A percentile compares a stretch with the other conserved stretches of the same genome.
Evolutionary conservation across 2,329 filamentous ascomycete species (phyloP).

Genomic region (Amauroascus niger): DNA sequence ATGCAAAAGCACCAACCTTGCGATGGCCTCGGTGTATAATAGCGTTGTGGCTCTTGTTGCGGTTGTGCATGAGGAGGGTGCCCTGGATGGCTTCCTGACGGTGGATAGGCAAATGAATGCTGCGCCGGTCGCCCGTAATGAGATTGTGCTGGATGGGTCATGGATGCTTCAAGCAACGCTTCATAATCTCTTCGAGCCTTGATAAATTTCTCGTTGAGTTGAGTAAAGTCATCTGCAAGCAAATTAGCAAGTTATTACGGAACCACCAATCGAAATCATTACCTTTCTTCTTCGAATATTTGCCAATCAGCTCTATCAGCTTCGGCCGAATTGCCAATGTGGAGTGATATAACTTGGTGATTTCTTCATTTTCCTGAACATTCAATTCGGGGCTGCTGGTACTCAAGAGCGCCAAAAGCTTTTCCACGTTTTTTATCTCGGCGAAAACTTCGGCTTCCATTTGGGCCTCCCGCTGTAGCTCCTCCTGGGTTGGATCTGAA

Average conservation of each 20-base stretch:
- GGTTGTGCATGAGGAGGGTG: slow-evolving; percentile 26
- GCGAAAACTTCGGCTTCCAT: slow-evolving; percentile 80
- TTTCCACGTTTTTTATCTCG: slow-evolving; percentile 68
- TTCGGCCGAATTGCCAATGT: slow-evolving; percentile 92
- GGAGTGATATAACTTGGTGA: slow-evolving; percentile 81
- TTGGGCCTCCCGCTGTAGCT: slow-evolving; percentile 87
- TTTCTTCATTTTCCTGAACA: slow-evolving; percentile 92
- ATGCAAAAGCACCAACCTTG: slow-evolving; percentile 26
- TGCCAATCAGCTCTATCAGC: slow-evolving; percentile 93
- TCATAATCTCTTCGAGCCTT: slow-evolving; percentile 96
- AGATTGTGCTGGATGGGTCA: slow-evolving; percentile 79
- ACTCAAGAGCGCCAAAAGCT: slow-evolving; percentile 78
- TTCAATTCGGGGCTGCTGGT: slow-evolving; percentile 70
- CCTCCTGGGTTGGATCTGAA: slow-evolving; percentile 84
- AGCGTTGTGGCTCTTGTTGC: slow-evolving; percentile 55
- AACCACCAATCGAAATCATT: slow-evolving; percentile 21
- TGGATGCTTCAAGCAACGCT: slow-evolving; percentile 85
- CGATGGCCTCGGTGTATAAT: slow-evolving; percentile 49
- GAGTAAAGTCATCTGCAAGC: slow-evolving; percentile 80
- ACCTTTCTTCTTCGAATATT: slow-evolving; percentile 99
- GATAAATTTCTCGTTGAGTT: slow-evolving; percentile 98
- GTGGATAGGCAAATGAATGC: slow-evolving; percentile 33
- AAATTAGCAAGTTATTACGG: neutral
- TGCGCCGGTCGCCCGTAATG: slow-evolving; percentile 31
- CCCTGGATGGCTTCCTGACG: slow-evolving; percentile 25